Evolutionary conservation across 129 eudicot genomes (phyloP).

Genomic region (Silybum marianum): DNA sequence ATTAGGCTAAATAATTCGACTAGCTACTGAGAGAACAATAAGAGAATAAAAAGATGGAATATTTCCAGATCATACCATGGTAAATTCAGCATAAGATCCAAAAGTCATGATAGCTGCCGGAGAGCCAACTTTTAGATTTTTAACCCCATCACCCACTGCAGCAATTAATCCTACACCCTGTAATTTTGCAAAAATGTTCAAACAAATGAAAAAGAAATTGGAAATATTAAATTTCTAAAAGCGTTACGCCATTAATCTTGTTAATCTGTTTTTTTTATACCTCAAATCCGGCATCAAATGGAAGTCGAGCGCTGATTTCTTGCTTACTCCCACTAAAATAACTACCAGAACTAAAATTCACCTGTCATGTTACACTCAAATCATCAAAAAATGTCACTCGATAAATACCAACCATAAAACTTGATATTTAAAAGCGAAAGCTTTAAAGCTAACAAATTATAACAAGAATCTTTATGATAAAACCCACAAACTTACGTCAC

Average conservation of each 20-base stretch:
- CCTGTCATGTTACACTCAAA: slow-evolving; percentile 51
- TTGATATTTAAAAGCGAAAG: not conserved
- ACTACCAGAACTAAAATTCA: slow-evolving; percentile 90
- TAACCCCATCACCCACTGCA: slow-evolving; percentile 83
- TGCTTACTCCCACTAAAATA: slow-evolving; percentile 70
- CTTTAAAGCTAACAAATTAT: not conserved
- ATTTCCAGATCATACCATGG: slow-evolving; percentile 50
- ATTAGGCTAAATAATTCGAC: not conserved
- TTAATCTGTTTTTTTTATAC: slow-evolving; percentile 32
- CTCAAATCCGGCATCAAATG: slow-evolving; percentile 97
- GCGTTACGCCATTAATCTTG: not conserved
- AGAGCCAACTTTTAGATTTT: slow-evolving; percentile 66
- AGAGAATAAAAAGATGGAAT: not conserved
- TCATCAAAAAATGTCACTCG: slow-evolving; percentile 16
- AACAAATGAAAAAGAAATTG: not conserved
- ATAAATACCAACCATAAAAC: not conserved
- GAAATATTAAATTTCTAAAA: not conserved
- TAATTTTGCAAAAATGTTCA: slow-evolving; percentile 12
- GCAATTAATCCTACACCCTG: slow-evolving; percentile 96
- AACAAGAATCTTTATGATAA: not conserved
- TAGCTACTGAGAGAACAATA: not conserved
- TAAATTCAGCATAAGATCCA: slow-evolving; percentile 91
- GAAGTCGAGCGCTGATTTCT: slow-evolving; percentile 67
- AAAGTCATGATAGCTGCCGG: slow-evolving; percentile 93
- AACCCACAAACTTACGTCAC: slow-evolving; percentile 74